Percentiles rank a stretch among this genome's conserved stretches.
Evolutionary conservation across 1,284 basidiomycete species (phyloP).

Genomic region (Melampsora larici-populina): DNA sequence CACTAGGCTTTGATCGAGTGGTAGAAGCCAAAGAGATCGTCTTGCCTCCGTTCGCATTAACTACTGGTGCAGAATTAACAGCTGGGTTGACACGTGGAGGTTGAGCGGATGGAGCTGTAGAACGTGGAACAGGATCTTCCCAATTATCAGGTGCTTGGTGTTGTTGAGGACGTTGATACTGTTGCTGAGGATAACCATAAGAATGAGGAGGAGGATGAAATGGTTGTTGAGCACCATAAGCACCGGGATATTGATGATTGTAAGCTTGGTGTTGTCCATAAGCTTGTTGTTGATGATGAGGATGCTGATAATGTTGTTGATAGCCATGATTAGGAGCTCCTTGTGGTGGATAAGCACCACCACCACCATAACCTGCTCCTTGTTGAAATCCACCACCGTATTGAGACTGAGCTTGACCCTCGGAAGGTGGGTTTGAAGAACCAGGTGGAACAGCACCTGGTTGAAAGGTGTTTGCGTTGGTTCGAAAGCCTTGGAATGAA

Average conservation of each 20-base stretch:
- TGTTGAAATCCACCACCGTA: conserved; percentile 23
- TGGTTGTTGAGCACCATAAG: neutral
- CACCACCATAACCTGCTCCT: conserved; percentile 9
- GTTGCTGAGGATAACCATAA: conserved; percentile 14
- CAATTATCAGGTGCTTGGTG: conserved; percentile 40
- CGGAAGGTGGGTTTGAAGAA: neutral
- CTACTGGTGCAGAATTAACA: neutral
- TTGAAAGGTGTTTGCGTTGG: conserved; percentile 33
- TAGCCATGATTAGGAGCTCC: neutral
- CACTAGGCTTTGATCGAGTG: conserved; percentile 24
- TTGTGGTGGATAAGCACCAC: conserved; percentile 24
- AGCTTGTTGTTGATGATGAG: conserved; percentile 26
- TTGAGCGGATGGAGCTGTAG: conserved; percentile 1
- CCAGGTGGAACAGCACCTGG: conserved; percentile 18
- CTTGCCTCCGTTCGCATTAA: conserved; percentile 18
- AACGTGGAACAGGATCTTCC: conserved; percentile 24
- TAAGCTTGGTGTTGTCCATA: conserved; percentile 24
- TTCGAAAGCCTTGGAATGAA: conserved; percentile 38
- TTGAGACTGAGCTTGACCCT: conserved; percentile 1
- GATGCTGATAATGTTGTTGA: conserved; percentile 19
- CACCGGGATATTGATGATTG: conserved; percentile 7
- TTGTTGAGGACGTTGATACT: conserved; percentile 16
- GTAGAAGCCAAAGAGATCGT: conserved; percentile 34
- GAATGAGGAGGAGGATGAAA: conserved; percentile 5
- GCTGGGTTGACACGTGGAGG: conserved; percentile 4